These are phyloP conservation scores for Sclerotinia borealis DNA, from an alignment of 2,329 filamentous ascomycete genomes.

Conservation along the genomic window DNA sequence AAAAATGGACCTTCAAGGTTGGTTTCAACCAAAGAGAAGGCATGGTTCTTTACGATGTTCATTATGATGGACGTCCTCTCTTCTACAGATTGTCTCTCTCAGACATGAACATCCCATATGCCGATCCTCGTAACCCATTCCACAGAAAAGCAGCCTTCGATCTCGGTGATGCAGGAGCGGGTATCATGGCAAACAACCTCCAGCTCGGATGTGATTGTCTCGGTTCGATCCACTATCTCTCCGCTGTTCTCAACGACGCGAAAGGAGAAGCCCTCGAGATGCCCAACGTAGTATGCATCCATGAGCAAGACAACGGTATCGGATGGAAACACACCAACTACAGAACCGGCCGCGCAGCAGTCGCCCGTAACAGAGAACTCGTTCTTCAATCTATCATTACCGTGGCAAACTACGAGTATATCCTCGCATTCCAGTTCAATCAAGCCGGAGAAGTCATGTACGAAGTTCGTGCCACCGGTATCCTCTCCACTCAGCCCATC, in stretches of 20 bases:
- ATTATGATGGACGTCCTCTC: slow-evolving; percentile 55
- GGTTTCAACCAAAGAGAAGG: slow-evolving; percentile 60
- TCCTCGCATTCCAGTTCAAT: slow-evolving; percentile 66
- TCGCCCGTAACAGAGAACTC: slow-evolving; percentile 58
- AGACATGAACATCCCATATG: slow-evolving; percentile 56
- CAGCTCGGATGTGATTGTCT: slow-evolving; percentile 66
- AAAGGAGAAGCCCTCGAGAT: slow-evolving; percentile 52
- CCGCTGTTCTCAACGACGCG: slow-evolving; percentile 50
- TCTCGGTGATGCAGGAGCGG: slow-evolving; percentile 60
- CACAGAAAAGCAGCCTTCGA: slow-evolving; percentile 68
- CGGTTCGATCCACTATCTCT: slow-evolving; percentile 63
- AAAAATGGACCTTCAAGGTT: slow-evolving; percentile 58
- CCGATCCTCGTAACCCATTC: slow-evolving; percentile 60
- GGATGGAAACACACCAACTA: slow-evolving; percentile 68
- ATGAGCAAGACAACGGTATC: slow-evolving; percentile 62
- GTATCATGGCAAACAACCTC: slow-evolving; percentile 63
- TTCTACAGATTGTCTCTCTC: slow-evolving; percentile 62
- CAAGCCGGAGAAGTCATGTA: slow-evolving; percentile 62
- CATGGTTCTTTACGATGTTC: slow-evolving; percentile 61
- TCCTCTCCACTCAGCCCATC: slow-evolving; percentile 61
- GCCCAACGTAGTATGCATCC: slow-evolving; percentile 63
- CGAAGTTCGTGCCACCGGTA: slow-evolving; percentile 63
- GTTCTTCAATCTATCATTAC: slow-evolving; percentile 67
- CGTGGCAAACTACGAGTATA: slow-evolving; percentile 68
- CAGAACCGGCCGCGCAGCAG: slow-evolving; percentile 55